Base-by-base conservation (phyloP, 1,284 basidiomycete species). In the Fomitopsis betulina region DNA sequence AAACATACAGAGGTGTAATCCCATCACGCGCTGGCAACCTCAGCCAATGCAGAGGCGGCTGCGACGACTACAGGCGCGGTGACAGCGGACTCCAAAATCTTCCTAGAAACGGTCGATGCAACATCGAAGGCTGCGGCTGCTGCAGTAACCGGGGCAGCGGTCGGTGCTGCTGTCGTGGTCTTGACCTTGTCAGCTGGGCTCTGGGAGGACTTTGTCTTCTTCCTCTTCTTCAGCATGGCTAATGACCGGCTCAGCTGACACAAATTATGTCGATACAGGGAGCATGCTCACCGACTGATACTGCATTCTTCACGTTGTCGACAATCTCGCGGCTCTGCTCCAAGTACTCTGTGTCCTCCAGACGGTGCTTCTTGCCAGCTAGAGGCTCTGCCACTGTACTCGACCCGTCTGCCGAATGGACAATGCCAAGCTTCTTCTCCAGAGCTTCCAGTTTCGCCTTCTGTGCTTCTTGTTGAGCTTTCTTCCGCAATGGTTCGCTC, bases 311-410 rank as follows among this genome's bases (percentile, higher is more conserved):
- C 25, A 98, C 96, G 64, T 84, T 89, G 63, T 97, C 95, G 10
- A 95, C 93, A 49, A 98, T 86, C 69, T 98, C 95, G 68, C 85
- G 80, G 68, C 89, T 96, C 76, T 98, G 89, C 68, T 98, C 95
- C 38, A 99, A 72, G 68, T 91, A 98, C 72, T 96, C 88, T 12
- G 85, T 88, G 70, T 99, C 96, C 53, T 98, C 94, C 57, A 98
- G 86, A 42, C 93, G 85, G 65, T 93, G 88, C 72, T 96, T 97
- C 76, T 84, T 87, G 32, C 90, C 88, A 0, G 86, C 82, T 33
- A 80, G 71, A 58, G 77, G 76, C 25, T 83, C 81, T 0, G 84
- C 72, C 30, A 80, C 78, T 0, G 61, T 57, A 27, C 32, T 51
- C 5, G 45, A 23, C 2, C 73, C 70, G 53, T 68, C 67, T 23